Evolutionary conservation across 441 rosid species (phyloP).

Genomic region (Bocquillonia castaneifolia): DNA sequence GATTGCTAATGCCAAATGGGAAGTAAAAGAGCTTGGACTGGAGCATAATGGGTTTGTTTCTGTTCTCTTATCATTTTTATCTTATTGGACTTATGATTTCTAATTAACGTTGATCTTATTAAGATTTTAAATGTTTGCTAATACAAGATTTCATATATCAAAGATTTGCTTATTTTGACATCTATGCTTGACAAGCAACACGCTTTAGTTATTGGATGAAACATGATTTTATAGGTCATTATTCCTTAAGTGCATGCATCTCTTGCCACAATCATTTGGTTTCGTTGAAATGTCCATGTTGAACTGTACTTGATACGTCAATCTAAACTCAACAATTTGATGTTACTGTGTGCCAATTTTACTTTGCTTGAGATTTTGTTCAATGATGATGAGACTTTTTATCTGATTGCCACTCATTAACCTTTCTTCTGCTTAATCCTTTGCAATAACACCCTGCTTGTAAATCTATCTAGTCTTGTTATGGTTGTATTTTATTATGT

Average conservation of each 20-base stretch:
- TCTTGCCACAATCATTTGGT: background rate
- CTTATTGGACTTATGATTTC: background rate
- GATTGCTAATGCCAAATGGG: slow-evolving; percentile 92
- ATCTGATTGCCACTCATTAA: background rate
- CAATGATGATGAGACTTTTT: background rate
- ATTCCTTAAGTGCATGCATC: background rate
- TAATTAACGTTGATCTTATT: background rate
- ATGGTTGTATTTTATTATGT: background rate
- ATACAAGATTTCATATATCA: slow-evolving; percentile 1
- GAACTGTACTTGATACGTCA: background rate
- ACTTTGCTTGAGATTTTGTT: background rate
- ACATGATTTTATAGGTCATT: background rate
- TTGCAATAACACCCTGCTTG: background rate
- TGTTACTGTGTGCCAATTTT: background rate
- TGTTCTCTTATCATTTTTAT: background rate
- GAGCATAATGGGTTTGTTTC: slow-evolving; percentile 94
- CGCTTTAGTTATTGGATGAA: background rate
- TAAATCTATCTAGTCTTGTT: background rate
- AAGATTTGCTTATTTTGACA: background rate
- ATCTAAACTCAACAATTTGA: background rate
- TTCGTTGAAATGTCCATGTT: background rate
- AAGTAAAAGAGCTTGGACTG: slow-evolving; percentile 88
- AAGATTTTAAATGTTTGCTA: background rate
- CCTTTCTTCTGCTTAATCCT: background rate
- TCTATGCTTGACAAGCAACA: background rate